Percentiles rank a stretch among this genome's conserved stretches.
phyloP scores from a whole-genome alignment of 2,329 filamentous ascomycete genomes.

The Dryadomyces sulphureus region DNA sequence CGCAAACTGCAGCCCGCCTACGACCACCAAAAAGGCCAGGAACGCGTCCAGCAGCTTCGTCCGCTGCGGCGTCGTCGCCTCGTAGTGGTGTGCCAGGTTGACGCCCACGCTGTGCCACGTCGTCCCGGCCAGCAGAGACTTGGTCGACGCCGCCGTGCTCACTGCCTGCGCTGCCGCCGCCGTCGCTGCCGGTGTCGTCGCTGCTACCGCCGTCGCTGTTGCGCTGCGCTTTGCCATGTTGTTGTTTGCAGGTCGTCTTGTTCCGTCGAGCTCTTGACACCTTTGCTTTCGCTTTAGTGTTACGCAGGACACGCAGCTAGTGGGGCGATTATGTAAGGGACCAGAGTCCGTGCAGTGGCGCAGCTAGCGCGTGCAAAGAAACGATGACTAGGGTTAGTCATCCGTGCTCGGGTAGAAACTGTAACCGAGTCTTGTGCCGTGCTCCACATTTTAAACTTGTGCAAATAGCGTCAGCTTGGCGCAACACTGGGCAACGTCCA shows the following conservation, averaged over 20 bases:
- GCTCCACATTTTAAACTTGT: background rate
- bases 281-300: no score
- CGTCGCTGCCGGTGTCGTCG: conserved; percentile 1
- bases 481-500: no score
- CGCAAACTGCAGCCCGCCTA: conserved; percentile 80
- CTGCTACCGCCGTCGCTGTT: background rate
- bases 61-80: conserved; percentile 69
- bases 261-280: no score
- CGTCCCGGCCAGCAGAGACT: background rate
- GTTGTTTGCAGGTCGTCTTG: no score
- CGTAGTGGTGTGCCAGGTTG: conserved; percentile 66
- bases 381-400: no score
- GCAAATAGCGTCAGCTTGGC: no score
- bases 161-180: background rate
- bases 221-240: conserved; percentile 5
- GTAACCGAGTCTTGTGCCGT: background rate
- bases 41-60: conserved; percentile 88
- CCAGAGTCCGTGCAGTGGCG: no score
- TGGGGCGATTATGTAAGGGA: no score
- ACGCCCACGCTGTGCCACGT: conserved; percentile 41
- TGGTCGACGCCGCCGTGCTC: background rate
- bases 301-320: no score
- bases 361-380: no score
- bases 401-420: background rate
- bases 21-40: conserved; percentile 70